A percentile compares a stretch with the other conserved stretches of the same genome.
Evolutionary conservation across 169 alveolate species (phyloP).

Genomic region (Plasmodium billcollinsi): DNA sequence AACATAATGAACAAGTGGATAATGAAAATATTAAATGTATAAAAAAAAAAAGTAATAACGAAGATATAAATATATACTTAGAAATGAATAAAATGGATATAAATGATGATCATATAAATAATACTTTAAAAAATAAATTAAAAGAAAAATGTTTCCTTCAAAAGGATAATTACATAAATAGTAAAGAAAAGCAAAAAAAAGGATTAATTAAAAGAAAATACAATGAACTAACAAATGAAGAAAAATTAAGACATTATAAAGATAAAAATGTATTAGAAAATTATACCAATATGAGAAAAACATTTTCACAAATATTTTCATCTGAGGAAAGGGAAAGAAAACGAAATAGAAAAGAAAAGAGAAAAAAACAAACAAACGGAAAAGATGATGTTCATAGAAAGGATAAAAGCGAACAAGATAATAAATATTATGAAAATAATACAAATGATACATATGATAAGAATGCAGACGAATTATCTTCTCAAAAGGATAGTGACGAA

Average conservation of each 20-base stretch:
- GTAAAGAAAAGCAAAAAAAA: not conserved
- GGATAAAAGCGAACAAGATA: not conserved
- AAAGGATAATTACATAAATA: not conserved
- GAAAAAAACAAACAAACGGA: too few species aligned
- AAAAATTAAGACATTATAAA: too few species aligned
- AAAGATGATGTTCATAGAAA: not conserved
- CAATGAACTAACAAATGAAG: conserved; percentile 3
- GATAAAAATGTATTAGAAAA: too few species aligned
- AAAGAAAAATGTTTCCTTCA: too few species aligned
- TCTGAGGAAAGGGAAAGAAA: conserved; percentile 35
- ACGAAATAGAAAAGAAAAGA: conserved; percentile 12
- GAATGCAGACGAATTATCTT: not conserved
- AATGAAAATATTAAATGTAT: not conserved
- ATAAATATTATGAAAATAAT: not conserved
- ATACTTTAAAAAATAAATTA: too few species aligned
- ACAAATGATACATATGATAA: not conserved
- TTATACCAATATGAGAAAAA: not conserved
- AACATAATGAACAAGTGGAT: not conserved
- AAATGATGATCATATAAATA: not conserved
- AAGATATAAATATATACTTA: not conserved
- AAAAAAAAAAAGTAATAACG: not conserved
- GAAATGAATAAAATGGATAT: not conserved
- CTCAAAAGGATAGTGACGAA: conserved; percentile 18
- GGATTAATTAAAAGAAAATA: conserved; percentile 15
- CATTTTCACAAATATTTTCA: conserved; percentile 48